Base-by-base conservation (phyloP, 306 rosid species). In the Prunus armeniaca region DNA sequence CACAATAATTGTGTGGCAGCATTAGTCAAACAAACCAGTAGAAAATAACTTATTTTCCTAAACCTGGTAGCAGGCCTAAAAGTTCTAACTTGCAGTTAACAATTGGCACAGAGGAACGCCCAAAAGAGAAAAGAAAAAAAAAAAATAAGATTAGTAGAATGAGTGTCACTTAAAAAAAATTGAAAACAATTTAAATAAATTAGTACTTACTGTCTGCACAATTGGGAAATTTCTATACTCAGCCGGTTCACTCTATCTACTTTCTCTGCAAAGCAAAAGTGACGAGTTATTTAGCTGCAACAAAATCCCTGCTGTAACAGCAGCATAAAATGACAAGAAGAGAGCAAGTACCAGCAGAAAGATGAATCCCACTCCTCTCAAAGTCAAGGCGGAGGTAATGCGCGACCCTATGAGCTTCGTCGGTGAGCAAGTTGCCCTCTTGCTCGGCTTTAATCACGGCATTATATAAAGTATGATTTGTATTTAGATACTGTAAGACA, bases 341-440 rank as follows among this genome's bases (percentile, higher is more conserved):
- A 65, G 41, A 79, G 51, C 10, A 34, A 43, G 22, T 87, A 91
- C 98, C 95, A 78, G 84, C 34, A 81, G 81, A 88, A 78, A 94
- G 91, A 85, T 89, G 95, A 71, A 91, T 88, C 82, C 98, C 98
- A 85, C 95, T 95, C 93, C 95, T 91, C 84, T 94, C 97, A 87
- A 94, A 87, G 87, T 94, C 98, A 79, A 77, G 54, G 18, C 93
- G 89, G 60, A 94, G 82, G 84, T 71, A 87, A 79, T 72, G 89
- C 19, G 94, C 81, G 43, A 94, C 96, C 77, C 81, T 90, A 56
- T 78, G 91, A 68, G 89, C 89, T 90, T 94, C 97, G 19, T 75
- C 76, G 1, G 89, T 83, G 58, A 91, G 95, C 79, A 79, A 71
- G 74, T 87, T 84, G 49, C 87, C 46, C 79, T 90, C 97, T 79